Evolutionary conservation across 208 protist species (phyloP), one percentile per base, ranked within the genome.

Genomic region (Novymonas esmeraldas): DNA sequence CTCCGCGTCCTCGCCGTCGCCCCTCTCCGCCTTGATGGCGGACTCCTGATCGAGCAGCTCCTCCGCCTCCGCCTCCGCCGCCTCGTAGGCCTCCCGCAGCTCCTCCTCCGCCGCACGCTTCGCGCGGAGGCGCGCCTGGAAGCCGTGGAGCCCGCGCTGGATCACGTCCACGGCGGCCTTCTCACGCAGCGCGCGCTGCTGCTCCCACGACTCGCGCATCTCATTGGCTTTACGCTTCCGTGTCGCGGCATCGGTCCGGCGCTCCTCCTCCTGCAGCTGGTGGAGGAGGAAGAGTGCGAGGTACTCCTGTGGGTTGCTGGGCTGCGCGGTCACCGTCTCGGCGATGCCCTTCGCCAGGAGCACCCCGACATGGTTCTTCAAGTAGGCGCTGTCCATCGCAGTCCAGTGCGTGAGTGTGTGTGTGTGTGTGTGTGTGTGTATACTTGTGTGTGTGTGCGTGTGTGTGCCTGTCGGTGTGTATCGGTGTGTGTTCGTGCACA

Each of bases 241-340:
- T 2, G 55, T 41, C 13, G 73, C 73, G 24, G 75, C 75, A 6
- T 64, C 65, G 5, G 41, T 58, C 41, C 77, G 63, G 34, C 80
- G 77, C 67, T 91, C 76, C 77, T 95, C 81, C 49, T 94, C 75
- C 61, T 97, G 85, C 36, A 96, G 63, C 20, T 95, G 80, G 62
- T 96, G 89, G 39, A 95, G 78, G 6, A 96, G 87, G 62, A 85
- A 95, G 31, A 95, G 81, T 4, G 86, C 90, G 33, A 97, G 81
- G 70, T 94, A 96, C 80, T 97, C 93, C 74, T 94, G 86, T 24
- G 93, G 93, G 73, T 96, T 93, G 44, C 73, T 83, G 18, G 93
- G 90, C 72, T 90, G 87, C 10, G 90, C 93, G 6, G 91, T 77
- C 18, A 95, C 86, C 14, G 89, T 95, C 58, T 96, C 89, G 2